Base-by-base conservation (phyloP, 257 asterid genomes). In the Striga asiatica region DNA sequence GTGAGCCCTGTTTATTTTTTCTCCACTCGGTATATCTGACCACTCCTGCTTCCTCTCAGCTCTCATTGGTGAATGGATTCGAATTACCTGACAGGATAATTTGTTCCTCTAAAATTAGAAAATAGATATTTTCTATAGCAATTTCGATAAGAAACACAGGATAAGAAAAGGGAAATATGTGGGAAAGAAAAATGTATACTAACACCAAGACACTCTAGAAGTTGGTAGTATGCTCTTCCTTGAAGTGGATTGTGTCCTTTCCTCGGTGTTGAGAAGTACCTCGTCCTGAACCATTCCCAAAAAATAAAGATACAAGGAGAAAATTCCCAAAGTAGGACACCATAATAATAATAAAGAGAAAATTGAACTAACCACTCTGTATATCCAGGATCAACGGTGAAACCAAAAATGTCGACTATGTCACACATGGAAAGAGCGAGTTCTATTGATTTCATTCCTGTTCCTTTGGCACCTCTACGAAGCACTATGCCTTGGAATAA, bases 31-130 rank as follows among this genome's bases (percentile, higher is more conserved):
- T 49, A 88, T 69, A 68, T 84, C 88, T 12, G 97, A 88, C 99
- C 97, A 92, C 62, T 82, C 94, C 61, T 77, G 83, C 74, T 79
- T 81, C 73, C 93, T 81, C 68, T 71, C 65, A 56, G 93, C 88
- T 79, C 97, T 77, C 99, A 92, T 88, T 43, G 97, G 99, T 77
- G 99, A 92, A 72, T 92, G 99, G 78, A 92, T 92, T 76, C 97
- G 71, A 57, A 92, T 84, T 41, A 91, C 93, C 98, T 91, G 81
- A 67, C 56, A 57, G 34, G n/a, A 48, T 59, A 46, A 34, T 21
- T 54, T 42, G 6, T 34, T 51, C 46, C 21, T 3, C n/a, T n/a
- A n/a, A n/a, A 7, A 27, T 38, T 9, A 70, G 67, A 27, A 58
- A 25, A 61, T 20, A 17, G 7, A 59, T n/a, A n/a, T n/a, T n/a